phyloP scores from a whole-genome alignment of 768 basidiomycete genomes.

The Strobilomyces echinocephalus region DNA sequence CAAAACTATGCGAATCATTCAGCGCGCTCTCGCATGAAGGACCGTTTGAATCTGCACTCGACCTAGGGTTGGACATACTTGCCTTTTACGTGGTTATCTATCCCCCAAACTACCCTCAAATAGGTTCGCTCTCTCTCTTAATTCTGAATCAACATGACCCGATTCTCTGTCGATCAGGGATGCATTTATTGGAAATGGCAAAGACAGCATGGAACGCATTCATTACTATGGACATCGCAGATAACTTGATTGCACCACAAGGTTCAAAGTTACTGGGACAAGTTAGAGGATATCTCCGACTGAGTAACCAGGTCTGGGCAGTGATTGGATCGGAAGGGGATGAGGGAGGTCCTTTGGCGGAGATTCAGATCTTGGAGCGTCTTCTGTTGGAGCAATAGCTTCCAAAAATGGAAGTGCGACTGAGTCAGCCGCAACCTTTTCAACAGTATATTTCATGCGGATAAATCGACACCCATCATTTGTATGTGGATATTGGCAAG shows the following conservation, averaged over 20 bases:
- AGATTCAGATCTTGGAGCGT: constrained; percentile 42
- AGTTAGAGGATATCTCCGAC: constrained; percentile 35
- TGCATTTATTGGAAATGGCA: constrained; percentile 71
- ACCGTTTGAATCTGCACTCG: constrained; percentile 46
- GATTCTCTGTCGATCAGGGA: constrained; percentile 39
- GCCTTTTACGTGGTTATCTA: constrained; percentile 69
- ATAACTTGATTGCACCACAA: neutral
- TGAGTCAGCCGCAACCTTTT: constrained; percentile 25
- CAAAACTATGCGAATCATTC: constrained; percentile 56
- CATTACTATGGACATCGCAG: constrained; percentile 29
- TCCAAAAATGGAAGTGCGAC: neutral
- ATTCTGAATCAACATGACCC: no score
- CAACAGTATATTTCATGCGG: no score
- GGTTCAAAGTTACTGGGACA: constrained; percentile 26
- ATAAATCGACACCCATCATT: no score
- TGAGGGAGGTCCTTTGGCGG: constrained; percentile 51
- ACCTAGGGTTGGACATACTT: constrained; percentile 52
- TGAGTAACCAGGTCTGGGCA: constrained; percentile 39
- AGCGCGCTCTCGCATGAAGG: constrained; percentile 69
- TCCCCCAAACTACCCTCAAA: constrained; percentile 76
- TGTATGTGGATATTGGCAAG: no score
- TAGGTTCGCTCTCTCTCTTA: constrained; percentile 44
- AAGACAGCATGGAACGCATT: constrained; percentile 74
- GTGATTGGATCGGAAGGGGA: constrained; percentile 63
- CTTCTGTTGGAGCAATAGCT: constrained; percentile 30